These are phyloP conservation scores for Cucumis melo DNA, from an alignment of 306 rosid genomes.

Conservation along the genomic window DNA sequence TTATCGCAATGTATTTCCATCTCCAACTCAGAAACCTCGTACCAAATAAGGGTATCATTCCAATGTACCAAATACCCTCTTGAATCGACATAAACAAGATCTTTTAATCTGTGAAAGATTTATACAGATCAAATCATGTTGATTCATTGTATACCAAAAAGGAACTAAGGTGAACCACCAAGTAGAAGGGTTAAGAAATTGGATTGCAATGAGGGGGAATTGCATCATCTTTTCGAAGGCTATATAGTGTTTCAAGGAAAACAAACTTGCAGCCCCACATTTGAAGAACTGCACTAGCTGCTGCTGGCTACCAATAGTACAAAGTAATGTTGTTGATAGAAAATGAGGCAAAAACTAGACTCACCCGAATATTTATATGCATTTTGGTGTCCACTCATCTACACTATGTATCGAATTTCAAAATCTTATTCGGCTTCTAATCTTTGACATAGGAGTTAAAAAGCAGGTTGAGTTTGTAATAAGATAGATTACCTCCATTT, in stretches of 20 bases:
- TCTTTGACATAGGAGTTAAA: background rate
- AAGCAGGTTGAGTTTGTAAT: background rate
- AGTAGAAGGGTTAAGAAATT: background rate
- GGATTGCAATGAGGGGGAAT: background rate
- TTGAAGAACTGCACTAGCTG: constrained; percentile 1
- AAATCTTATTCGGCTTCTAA: background rate
- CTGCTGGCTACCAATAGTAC: background rate
- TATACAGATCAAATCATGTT: background rate
- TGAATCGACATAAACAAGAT: background rate
- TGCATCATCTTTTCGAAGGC: background rate
- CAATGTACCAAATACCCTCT: too few species aligned
- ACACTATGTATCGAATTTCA: background rate
- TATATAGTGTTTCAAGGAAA: background rate
- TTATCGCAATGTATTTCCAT: too few species aligned
- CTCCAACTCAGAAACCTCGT: too few species aligned
- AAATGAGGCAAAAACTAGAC: background rate
- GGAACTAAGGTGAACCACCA: background rate
- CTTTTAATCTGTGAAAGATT: background rate
- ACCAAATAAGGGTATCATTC: too few species aligned
- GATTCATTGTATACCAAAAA: background rate
- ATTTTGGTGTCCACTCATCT: background rate
- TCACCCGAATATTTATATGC: background rate
- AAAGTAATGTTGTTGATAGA: background rate
- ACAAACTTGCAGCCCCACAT: background rate
- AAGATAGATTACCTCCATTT: background rate